These are phyloP conservation scores for Ceratobasidium papillatum DNA, from an alignment of 1,284 basidiomycete species.

Conservation along the genomic window DNA sequence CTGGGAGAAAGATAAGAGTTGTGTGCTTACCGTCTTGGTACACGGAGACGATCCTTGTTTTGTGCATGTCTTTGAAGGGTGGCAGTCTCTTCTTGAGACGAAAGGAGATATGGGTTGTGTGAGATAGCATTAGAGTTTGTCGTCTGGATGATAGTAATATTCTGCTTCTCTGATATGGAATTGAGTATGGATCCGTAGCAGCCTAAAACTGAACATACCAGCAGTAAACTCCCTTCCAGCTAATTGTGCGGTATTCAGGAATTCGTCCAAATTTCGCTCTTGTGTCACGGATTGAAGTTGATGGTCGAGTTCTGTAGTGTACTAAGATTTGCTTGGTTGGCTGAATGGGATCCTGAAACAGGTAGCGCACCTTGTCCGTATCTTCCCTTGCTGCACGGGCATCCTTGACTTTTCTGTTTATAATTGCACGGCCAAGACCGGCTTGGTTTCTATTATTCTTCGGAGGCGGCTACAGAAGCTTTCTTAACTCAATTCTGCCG, in stretches of 20 bases:
- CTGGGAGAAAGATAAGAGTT: neutral
- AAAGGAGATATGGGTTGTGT: constrained; percentile 90
- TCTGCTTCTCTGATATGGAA: constrained; percentile 75
- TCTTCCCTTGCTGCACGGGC: constrained; percentile 72
- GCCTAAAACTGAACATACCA: constrained; percentile 60
- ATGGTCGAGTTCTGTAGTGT: constrained; percentile 79
- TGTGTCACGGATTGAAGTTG: constrained; percentile 94
- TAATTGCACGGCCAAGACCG: constrained; percentile 90
- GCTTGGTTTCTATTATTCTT: constrained; percentile 50
- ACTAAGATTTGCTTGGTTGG: constrained; percentile 59
- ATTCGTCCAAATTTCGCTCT: constrained; percentile 95
- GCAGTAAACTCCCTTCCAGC: constrained; percentile 98
- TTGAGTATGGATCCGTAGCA: neutral
- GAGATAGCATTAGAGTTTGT: constrained; percentile 58
- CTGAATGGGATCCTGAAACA: neutral
- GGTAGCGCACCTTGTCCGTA: constrained; percentile 71
- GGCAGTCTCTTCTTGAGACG: constrained; percentile 82
- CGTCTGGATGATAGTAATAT: constrained; percentile 88
- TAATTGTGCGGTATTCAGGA: constrained; percentile 92
- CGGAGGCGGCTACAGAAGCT: constrained; percentile 5
- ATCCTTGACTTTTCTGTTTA: constrained; percentile 87
- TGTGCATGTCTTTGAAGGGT: constrained; percentile 76
- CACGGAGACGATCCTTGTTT: constrained; percentile 76
- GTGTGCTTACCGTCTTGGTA: constrained; percentile 67
- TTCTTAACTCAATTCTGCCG: too few relatives aligned